Evolutionary conservation across 345 rosid species (phyloP).

Genomic region (Salix dunnii): DNA sequence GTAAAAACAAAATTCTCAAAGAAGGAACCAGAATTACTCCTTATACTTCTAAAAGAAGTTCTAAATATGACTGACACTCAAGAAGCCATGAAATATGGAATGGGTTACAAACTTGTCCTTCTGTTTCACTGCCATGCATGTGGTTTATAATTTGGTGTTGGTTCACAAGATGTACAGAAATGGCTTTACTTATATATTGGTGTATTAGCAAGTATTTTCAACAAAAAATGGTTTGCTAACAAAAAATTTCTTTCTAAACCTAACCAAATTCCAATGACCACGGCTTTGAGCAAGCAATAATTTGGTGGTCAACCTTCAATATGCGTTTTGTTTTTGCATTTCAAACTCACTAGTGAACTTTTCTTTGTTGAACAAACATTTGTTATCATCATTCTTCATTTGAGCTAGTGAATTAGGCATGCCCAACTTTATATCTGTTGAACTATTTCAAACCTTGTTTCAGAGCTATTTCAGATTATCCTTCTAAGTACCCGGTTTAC

Average conservation of each 20-base stretch:
- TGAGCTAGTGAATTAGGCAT: neutral
- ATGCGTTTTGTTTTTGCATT: neutral
- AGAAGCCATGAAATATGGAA: constrained; percentile 41
- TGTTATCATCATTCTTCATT: neutral
- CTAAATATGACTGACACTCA: constrained; percentile 49
- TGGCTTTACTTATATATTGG: neutral
- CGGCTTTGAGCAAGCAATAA: neutral
- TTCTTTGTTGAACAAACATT: neutral
- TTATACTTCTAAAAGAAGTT: constrained; percentile 57
- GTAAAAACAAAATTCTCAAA: constrained; percentile 50
- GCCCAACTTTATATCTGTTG: neutral
- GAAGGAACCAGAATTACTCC: constrained; percentile 73
- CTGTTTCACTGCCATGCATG: neutral
- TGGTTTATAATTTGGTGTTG: neutral
- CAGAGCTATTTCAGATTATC: neutral
- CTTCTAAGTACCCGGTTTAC: neutral
- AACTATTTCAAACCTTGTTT: neutral
- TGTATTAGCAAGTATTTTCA: neutral
- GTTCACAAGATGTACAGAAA: neutral
- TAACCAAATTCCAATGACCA: neutral
- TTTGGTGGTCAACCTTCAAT: neutral
- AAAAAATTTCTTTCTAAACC: no score
- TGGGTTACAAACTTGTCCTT: constrained; percentile 31
- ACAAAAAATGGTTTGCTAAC: no score
- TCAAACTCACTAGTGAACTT: neutral